Evolutionary conservation across 768 basidiomycete species (phyloP), one percentile per base, ranked within the genome.

Genomic region (Mycena epipterygia): DNA sequence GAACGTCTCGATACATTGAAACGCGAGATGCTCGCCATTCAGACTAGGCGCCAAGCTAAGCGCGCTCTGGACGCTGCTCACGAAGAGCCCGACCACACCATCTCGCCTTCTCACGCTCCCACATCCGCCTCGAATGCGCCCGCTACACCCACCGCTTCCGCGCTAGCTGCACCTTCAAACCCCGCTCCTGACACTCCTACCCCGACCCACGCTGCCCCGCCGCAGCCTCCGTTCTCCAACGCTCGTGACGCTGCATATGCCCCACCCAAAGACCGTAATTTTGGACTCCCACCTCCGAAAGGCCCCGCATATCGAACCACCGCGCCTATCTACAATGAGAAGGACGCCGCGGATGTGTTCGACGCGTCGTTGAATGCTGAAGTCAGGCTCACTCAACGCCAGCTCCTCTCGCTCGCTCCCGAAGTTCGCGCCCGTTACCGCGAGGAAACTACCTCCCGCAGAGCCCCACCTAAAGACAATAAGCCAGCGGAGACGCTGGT

Each of bases 331-430:
- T 72, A 76, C 9, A 63, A 79, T 30, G 44, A 73, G 4, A 58
- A 52, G 6, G 44, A 75, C 29, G 72, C 68, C 0, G 39, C 19
- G 2, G 64, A 44, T 1, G 72, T 79, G 12, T 69, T 72, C 19
- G 30, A 74, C 13, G 58, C 67, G 0, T 67, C 75, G 3, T 35
- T 79, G 5, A 57, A 79, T 29, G 37, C 74, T 0, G 30, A 59
- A 0, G 30, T 78, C 42, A 75, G 74, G 0, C 13, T 79, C 29
- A 73, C 76, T 0, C 70, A 73, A 35, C 68, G 75, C 1, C 70
- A 78, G 60, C 61, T 78, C 0, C 53, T 78, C 0, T 72, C 75
- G 2, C 42, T 78, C 8, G 37, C 77, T 0, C 75, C 75, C 2
- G 77, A 77, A 11, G 58, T 76, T 23, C 74, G 74, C 14, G 29